These are phyloP conservation scores for Diaporthe eres DNA, from an alignment of 2,329 filamentous ascomycete species.

Conservation along the genomic window DNA sequence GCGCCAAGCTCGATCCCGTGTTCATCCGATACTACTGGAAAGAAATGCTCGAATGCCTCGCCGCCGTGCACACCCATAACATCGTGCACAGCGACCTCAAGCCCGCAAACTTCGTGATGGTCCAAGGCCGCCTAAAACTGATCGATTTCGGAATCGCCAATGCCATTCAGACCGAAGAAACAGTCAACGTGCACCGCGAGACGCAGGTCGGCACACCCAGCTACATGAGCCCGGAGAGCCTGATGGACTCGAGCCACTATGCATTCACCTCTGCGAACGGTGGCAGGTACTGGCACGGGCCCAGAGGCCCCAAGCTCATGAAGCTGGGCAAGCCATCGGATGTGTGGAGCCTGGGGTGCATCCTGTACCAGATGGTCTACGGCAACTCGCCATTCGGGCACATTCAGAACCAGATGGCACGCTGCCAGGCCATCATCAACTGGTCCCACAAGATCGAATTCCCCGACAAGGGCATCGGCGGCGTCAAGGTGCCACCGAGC, in stretches of 20 bases:
- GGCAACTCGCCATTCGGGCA: slow-evolving; percentile 96
- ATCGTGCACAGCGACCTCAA: slow-evolving; percentile 98
- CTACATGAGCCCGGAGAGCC: slow-evolving; percentile 97
- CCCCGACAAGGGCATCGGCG: slow-evolving; percentile 78
- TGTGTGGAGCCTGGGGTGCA: slow-evolving; percentile 96
- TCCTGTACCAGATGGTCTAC: slow-evolving; percentile 98
- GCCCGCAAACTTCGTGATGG: slow-evolving; percentile 95
- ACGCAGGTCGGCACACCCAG: slow-evolving; percentile 96
- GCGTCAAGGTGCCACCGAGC: slow-evolving; percentile 69
- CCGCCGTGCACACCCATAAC: slow-evolving; percentile 88
- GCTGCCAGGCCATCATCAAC: slow-evolving; percentile 89
- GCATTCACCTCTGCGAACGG: slow-evolving; percentile 56
- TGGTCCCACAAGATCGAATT: slow-evolving; percentile 81
- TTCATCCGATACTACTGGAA: slow-evolving; percentile 99
- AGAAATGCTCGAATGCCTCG: slow-evolving; percentile 97
- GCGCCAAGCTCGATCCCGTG: slow-evolving; percentile 84
- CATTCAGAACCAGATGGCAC: slow-evolving; percentile 87
- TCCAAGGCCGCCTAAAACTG: slow-evolving; percentile 90
- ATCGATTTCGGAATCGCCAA: slow-evolving; percentile 99
- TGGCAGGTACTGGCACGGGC: slow-evolving; percentile 51
- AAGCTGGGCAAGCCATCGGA: slow-evolving; percentile 97
- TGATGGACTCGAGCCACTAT: slow-evolving; percentile 83
- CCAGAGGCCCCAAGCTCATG: slow-evolving; percentile 79
- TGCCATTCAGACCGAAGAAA: slow-evolving; percentile 94
- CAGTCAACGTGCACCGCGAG: slow-evolving; percentile 96